Percentiles rank a stretch among this genome's conserved stretches.
Evolutionary conservation across 2,329 filamentous ascomycete species (phyloP).

Genomic region (Penicillium sp.): DNA sequence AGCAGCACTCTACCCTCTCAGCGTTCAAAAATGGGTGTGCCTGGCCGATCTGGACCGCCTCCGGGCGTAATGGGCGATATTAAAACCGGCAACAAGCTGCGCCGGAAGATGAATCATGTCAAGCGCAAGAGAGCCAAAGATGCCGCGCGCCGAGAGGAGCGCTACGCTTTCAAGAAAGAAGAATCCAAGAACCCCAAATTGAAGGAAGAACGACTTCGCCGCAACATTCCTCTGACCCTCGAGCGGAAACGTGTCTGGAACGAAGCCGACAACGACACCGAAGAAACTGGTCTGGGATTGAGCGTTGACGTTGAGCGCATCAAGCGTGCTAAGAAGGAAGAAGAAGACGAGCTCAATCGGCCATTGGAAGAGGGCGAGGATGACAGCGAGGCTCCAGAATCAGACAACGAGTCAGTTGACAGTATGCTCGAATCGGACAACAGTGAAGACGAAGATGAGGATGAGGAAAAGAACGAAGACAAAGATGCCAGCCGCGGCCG

Average conservation of each 20-base stretch:
- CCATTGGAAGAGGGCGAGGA: constrained; percentile 46
- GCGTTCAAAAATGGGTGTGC: constrained; percentile 48
- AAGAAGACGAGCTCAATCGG: constrained; percentile 42
- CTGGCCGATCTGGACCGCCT: constrained; percentile 42
- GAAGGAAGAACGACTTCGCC: constrained; percentile 67
- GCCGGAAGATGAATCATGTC: constrained; percentile 73
- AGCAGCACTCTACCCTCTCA: neutral
- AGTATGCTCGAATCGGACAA: constrained; percentile 70
- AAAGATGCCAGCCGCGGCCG: constrained; percentile 33
- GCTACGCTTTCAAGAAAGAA: constrained; percentile 76
- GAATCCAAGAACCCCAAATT: constrained; percentile 80
- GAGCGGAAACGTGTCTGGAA: constrained; percentile 92
- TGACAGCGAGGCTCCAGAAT: constrained; percentile 42
- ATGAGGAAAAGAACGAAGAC: constrained; percentile 47
- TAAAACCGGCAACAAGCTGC: constrained; percentile 72
- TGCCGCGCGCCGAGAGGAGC: constrained; percentile 69
- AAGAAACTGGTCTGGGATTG: constrained; percentile 44
- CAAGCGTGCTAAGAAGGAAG: constrained; percentile 47
- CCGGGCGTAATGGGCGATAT: constrained; percentile 49
- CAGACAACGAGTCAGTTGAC: constrained; percentile 61
- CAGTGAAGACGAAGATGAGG: constrained; percentile 44
- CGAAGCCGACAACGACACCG: constrained; percentile 58
- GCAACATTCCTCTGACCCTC: constrained; percentile 76
- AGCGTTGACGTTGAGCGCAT: constrained; percentile 50
- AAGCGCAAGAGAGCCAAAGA: constrained; percentile 75